Conservation (phyloP, 2,329 filamentous ascomycete species). For the Colletotrichum shisoi region DNA sequence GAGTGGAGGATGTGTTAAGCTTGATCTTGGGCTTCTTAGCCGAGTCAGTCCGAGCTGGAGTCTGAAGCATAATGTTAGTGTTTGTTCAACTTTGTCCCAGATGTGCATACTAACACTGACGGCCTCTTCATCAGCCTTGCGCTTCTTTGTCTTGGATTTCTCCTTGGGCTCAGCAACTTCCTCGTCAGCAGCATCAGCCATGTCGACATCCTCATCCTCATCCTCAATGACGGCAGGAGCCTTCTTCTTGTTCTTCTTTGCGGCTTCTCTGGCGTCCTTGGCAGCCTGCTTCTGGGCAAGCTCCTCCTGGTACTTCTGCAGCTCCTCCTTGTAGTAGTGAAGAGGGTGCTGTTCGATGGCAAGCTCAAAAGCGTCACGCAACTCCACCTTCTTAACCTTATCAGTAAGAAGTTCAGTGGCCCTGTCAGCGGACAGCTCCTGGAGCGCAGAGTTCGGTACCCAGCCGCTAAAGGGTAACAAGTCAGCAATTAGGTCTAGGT, state of each 20-base stretch:
- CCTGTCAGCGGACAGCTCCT: conserved; percentile 76
- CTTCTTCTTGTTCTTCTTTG: conserved; percentile 59
- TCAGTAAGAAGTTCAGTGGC: conserved; percentile 73
- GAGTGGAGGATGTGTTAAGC: conserved; percentile 69
- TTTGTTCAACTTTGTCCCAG: background rate
- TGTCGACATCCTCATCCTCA: conserved; percentile 67
- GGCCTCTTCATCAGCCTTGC: conserved; percentile 84
- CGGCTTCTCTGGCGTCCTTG: conserved; percentile 56
- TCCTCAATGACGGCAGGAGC: conserved; percentile 60
- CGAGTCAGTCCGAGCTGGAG: conserved; percentile 66
- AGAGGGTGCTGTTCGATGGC: conserved; percentile 81
- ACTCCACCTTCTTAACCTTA: conserved; percentile 77
- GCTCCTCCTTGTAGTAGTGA: conserved; percentile 81
- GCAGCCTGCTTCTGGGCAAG: conserved; percentile 65
- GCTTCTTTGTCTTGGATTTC: conserved; percentile 78
- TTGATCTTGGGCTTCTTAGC: conserved; percentile 75
- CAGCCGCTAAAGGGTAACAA: conserved; percentile 71
- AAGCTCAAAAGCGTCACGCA: conserved; percentile 80
- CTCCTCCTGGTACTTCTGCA: conserved; percentile 74
- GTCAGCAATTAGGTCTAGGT: conserved; percentile 20
- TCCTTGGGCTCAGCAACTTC: conserved; percentile 69
- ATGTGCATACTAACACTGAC: conserved; percentile 55
- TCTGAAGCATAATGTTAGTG: conserved; percentile 48
- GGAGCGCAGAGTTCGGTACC: conserved; percentile 85
- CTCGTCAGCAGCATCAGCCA: conserved; percentile 67